Percentiles rank a stretch among this genome's conserved stretches.
These are phyloP conservation scores for Metarhizium brunneum DNA, from an alignment of 2,329 filamentous ascomycete species.

Conservation along the genomic window DNA sequence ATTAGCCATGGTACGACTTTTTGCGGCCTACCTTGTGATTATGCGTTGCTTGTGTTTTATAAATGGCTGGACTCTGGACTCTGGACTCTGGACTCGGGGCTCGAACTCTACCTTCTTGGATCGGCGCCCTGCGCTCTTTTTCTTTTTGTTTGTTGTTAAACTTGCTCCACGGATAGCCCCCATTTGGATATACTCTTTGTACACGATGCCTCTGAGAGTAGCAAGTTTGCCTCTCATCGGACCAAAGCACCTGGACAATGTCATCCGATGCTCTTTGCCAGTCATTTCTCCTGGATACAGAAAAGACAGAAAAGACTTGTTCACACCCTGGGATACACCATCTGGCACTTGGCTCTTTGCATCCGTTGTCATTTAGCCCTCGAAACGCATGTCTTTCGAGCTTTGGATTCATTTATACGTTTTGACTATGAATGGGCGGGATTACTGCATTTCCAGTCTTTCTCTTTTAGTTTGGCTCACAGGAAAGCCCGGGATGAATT, in stretches of 20 bases:
- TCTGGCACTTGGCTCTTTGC: slow-evolving; percentile 2
- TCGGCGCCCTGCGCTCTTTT: slow-evolving; percentile 14
- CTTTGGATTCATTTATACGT: slow-evolving; percentile 6
- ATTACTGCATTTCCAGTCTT: background rate
- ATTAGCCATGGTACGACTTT: background rate
- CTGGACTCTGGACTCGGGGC: slow-evolving; percentile 6
- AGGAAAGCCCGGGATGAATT: slow-evolving; percentile 20
- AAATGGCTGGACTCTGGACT: slow-evolving; percentile 15
- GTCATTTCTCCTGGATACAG: slow-evolving; percentile 9
- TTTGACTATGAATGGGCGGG: slow-evolving; percentile 16
- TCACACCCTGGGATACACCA: slow-evolving; percentile 4
- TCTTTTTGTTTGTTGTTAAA: slow-evolving; percentile 12
- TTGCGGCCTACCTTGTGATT: slow-evolving; percentile 12
- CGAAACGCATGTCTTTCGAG: background rate
- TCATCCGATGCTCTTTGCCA: slow-evolving; percentile 12
- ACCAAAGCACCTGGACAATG: slow-evolving; percentile 16
- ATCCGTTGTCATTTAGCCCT: slow-evolving; percentile 1
- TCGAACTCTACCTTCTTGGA: slow-evolving; percentile 16
- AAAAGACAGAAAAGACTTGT: background rate
- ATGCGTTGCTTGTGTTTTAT: slow-evolving; percentile 15
- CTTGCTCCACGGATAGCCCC: slow-evolving; percentile 13
- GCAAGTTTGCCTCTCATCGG: slow-evolving; percentile 21
- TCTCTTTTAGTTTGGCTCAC: background rate
- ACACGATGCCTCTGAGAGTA: slow-evolving; percentile 16
- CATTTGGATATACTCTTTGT: slow-evolving; percentile 13